Percentiles rank a stretch among this genome's conserved stretches.
Conservation (phyloP, 352 stramenopile species). For the Ophiocytium majus region DNA sequence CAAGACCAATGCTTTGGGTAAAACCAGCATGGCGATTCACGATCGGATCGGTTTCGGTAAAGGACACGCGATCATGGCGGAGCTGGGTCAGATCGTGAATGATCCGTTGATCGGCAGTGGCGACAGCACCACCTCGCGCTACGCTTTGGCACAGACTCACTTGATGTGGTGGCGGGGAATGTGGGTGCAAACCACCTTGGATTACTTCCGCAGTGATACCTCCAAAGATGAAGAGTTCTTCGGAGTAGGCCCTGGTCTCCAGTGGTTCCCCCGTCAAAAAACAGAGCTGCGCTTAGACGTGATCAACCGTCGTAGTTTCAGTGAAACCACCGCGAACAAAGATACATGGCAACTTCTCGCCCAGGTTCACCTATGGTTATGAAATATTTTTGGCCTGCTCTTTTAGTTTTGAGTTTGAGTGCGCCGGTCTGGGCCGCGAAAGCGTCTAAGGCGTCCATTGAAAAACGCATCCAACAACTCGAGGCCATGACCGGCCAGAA, state of each 20-base stretch:
- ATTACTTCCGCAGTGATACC: background rate
- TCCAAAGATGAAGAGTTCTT: background rate
- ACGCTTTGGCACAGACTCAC: background rate
- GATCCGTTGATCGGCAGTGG: background rate
- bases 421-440: background rate
- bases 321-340: background rate
- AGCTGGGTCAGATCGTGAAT: background rate
- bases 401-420: background rate
- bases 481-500: background rate
- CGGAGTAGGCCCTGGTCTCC: background rate
- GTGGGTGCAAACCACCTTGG: background rate
- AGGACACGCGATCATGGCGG: background rate
- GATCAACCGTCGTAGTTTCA: background rate
- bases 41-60: background rate
- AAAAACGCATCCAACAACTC: background rate
- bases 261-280: background rate
- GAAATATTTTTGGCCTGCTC: background rate
- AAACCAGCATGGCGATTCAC: background rate
- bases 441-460: background rate
- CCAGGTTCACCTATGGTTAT: slow-evolving; percentile 1
- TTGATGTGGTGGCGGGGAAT: background rate
- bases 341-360: background rate
- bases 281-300: background rate
- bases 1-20: background rate
- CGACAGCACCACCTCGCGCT: background rate